Conservation (phyloP, 75 land plant genomes). For the Selaginella tamariscina region DNA sequence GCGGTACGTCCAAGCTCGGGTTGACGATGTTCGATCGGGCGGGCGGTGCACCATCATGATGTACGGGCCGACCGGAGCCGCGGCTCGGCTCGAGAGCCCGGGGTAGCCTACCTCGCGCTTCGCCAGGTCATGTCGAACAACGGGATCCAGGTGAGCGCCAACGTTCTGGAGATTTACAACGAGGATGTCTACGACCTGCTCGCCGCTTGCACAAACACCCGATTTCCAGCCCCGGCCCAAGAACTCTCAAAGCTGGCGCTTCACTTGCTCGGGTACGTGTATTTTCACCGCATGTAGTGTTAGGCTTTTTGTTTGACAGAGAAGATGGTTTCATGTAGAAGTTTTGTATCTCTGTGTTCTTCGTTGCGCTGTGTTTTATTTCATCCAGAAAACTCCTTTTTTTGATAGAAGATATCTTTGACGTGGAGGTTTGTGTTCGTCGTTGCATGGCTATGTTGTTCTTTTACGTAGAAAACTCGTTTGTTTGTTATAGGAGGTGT, state of each 20-base stretch:
- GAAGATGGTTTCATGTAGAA: no score
- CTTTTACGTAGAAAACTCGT: no score
- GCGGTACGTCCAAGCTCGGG: conserved; percentile 62
- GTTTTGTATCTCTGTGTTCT: no score
- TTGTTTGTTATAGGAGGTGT: background rate
- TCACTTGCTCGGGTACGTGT: no score
- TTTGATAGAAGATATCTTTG: no score
- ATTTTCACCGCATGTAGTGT: no score
- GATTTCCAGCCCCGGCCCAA: background rate
- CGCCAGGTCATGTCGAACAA: conserved; percentile 42
- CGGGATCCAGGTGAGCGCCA: conserved; percentile 41
- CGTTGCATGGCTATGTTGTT: no score
- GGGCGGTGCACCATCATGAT: conserved; percentile 87
- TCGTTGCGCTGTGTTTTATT: no score
- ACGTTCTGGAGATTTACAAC: conserved; percentile 92
- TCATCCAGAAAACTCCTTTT: no score
- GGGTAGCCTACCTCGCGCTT: conserved; percentile 76
- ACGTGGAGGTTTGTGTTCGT: background rate
- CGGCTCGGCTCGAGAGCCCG: conserved; percentile 64
- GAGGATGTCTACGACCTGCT: conserved; percentile 92
- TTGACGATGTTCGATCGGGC: conserved; percentile 53
- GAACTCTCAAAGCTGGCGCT: no score
- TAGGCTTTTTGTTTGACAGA: no score
- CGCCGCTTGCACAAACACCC: conserved; percentile 17
- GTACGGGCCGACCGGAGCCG: conserved; percentile 97